Conservation (phyloP, 192 early-diverging fungal genomes). For the Umbelopsis ramanniana region DNA sequence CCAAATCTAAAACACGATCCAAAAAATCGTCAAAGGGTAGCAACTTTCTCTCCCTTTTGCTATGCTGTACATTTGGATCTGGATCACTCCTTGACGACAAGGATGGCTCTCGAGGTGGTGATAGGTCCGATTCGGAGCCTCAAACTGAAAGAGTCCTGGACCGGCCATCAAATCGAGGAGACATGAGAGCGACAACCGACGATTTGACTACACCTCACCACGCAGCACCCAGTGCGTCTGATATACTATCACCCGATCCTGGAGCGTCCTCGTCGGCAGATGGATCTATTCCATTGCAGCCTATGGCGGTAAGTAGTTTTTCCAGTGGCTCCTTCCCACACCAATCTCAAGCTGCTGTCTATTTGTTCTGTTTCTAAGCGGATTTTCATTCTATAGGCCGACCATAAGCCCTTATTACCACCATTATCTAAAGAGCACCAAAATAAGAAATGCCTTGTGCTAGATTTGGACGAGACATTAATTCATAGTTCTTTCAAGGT, state of each 20-base stretch:
- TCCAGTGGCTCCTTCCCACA: neutral
- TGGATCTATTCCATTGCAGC: neutral
- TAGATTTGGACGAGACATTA: constrained; percentile 97
- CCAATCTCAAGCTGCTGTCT: neutral
- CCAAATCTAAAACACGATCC: neutral
- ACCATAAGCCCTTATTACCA: constrained; percentile 50
- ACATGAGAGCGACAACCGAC: neutral
- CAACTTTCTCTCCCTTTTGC: constrained; percentile 3
- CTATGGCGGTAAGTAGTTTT: neutral
- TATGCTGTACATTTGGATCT: constrained; percentile 15
- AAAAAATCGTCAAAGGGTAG: neutral
- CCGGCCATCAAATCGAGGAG: neutral
- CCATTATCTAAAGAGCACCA: constrained; percentile 65
- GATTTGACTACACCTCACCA: neutral
- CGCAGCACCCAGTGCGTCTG: too few relatives aligned
- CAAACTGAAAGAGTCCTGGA: constrained; percentile 14
- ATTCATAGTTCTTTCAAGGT: constrained; percentile 96
- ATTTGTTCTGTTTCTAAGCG: constrained; percentile 24
- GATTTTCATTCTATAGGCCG: constrained; percentile 1
- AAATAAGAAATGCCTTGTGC: constrained; percentile 91
- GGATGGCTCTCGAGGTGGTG: constrained; percentile 15
- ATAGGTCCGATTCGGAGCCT: constrained; percentile 19
- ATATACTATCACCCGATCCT: neutral
- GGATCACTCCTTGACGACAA: constrained; percentile 23
- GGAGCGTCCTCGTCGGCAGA: neutral